Percentiles rank a stretch among this genome's conserved stretches.
These are phyloP conservation scores for Xerophyta viscosa DNA, from an alignment of 106 monocot genomes.

Conservation along the genomic window DNA sequence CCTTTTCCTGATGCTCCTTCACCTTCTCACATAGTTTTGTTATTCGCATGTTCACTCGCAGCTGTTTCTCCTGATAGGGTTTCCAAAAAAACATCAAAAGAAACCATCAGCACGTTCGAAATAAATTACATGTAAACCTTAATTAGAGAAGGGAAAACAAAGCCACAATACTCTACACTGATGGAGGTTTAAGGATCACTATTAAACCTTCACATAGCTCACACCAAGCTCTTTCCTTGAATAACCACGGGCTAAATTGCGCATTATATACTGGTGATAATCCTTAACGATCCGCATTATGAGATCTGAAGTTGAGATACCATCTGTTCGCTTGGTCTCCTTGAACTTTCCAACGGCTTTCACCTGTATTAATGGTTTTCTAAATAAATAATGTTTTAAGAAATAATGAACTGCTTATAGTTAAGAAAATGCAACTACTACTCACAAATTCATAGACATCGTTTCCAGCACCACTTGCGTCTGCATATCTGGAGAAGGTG, in stretches of 20 bases:
- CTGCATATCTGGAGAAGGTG: constrained; percentile 52
- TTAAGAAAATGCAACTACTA: constrained; percentile 4
- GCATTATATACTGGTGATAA: constrained; percentile 83
- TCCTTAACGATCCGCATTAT: constrained; percentile 91
- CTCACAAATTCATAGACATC: constrained; percentile 89
- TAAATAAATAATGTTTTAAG: not conserved
- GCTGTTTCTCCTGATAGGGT: constrained; percentile 67
- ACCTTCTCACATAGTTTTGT: constrained; percentile 65
- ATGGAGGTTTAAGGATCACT: not conserved
- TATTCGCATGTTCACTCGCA: constrained; percentile 75
- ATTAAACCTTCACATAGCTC: constrained; percentile 70
- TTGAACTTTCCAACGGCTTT: constrained; percentile 77
- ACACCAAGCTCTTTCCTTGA: constrained; percentile 75
- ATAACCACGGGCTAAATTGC: constrained; percentile 84
- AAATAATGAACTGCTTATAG: no score
- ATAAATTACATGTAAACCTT: not conserved
- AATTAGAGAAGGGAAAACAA: not conserved
- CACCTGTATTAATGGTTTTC: constrained; percentile 26
- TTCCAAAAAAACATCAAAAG: not conserved
- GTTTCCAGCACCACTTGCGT: constrained; percentile 77
- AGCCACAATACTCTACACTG: not conserved
- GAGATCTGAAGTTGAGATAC: constrained; percentile 79
- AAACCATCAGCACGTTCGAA: not conserved
- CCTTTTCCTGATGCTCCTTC: constrained; percentile 72
- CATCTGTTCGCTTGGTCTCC: constrained; percentile 78